phyloP scores from a whole-genome alignment of 129 eudicot species.

The Lactuca sativa region DNA sequence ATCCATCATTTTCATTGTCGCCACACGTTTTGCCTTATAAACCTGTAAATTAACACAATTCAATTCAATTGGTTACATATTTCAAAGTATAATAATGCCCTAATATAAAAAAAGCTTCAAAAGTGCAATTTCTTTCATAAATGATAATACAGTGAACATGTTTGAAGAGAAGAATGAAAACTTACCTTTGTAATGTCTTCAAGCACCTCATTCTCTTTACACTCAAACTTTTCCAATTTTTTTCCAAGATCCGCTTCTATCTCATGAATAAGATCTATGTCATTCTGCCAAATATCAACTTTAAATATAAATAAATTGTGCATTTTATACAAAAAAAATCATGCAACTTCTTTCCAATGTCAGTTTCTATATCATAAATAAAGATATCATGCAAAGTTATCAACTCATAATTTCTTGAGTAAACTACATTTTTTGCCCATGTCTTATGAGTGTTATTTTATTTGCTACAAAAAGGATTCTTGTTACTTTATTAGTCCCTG shows the following conservation, averaged over 20 bases:
- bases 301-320: conserved; percentile 2
- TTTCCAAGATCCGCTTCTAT: conserved; percentile 72
- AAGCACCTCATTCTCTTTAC: conserved; percentile 75
- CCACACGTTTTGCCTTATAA: conserved; percentile 73
- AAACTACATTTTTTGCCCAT: too few species aligned
- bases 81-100: too few species aligned
- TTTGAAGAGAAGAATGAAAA: neutral
- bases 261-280: conserved; percentile 59
- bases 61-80: neutral
- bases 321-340: too few species aligned
- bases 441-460: too few species aligned
- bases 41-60: conserved; percentile 37
- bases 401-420: too few species aligned
- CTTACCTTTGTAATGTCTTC: conserved; percentile 71
- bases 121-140: neutral
- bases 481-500: too few species aligned
- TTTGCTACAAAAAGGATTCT: too few species aligned
- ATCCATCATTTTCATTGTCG: conserved; percentile 65
- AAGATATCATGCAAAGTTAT: too few species aligned
- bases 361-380: neutral
- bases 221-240: conserved; percentile 66
- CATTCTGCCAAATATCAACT: conserved; percentile 51
- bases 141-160: neutral
- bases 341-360: neutral
- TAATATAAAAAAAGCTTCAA: too few species aligned